A percentile compares a stretch with the other conserved stretches of the same genome.
phyloP scores from a whole-genome alignment of 306 rosid species.

The Mimosa bimucronata region DNA sequence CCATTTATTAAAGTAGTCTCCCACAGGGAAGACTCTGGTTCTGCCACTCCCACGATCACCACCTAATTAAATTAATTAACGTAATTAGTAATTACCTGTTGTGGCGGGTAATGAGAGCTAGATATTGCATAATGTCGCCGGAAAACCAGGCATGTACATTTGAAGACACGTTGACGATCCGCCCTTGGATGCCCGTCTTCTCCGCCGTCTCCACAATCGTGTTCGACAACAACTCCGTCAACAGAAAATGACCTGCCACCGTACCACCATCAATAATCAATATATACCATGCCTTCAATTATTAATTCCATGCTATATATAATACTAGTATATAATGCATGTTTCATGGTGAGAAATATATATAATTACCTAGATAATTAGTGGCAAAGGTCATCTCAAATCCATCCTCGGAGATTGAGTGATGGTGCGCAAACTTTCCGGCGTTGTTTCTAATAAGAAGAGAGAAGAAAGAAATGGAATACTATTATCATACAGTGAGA shows the following conservation, averaged over 20 bases:
- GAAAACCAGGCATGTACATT: conserved; percentile 80
- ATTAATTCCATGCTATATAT: no score
- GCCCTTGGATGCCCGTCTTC: conserved; percentile 62
- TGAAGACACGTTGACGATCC: conserved; percentile 88
- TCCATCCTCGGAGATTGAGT: conserved; percentile 82
- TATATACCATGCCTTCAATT: background rate
- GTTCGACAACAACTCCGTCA: conserved; percentile 68
- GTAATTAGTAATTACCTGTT: conserved; percentile 44
- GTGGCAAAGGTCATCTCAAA: conserved; percentile 93
- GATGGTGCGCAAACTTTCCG: conserved; percentile 78
- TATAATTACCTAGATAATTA: conserved; percentile 63
- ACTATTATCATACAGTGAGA: no score
- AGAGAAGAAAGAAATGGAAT: no score
- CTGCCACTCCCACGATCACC: background rate
- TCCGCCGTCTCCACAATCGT: conserved; percentile 74
- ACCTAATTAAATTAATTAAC: background rate
- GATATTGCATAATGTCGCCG: conserved; percentile 66
- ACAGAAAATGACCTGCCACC: conserved; percentile 79
- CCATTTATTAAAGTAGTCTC: background rate
- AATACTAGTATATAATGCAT: no score
- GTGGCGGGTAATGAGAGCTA: conserved; percentile 59
- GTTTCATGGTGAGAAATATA: no score
- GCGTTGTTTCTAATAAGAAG: conserved; percentile 71
- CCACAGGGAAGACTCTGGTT: background rate
- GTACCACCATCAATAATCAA: background rate